A percentile compares a stretch with the other conserved stretches of the same genome.
Evolutionary conservation across 768 basidiomycete genomes (phyloP).

Genomic region (Kwoniella bestiolae): DNA sequence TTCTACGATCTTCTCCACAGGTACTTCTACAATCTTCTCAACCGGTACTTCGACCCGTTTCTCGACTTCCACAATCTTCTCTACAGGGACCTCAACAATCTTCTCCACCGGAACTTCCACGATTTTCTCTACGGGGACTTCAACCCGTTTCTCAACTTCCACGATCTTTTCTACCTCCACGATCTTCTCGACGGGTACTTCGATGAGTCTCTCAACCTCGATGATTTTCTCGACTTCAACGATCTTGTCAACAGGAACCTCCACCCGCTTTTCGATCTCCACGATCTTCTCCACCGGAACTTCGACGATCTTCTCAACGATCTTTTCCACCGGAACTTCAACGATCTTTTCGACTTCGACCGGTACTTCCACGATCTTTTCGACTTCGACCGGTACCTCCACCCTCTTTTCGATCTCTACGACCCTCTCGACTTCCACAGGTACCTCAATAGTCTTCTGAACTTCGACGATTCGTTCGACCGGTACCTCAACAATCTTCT

Average conservation of each 20-base stretch:
- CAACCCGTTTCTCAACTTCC: slow-evolving; percentile 43
- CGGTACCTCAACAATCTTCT: slow-evolving; percentile 52
- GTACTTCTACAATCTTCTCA: slow-evolving; percentile 52
- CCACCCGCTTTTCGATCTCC: slow-evolving; percentile 41
- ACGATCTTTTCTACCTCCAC: slow-evolving; percentile 41
- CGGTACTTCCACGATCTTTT: slow-evolving; percentile 36
- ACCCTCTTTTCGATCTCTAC: slow-evolving; percentile 48
- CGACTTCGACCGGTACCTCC: slow-evolving; percentile 34
- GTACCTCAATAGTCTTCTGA: slow-evolving; percentile 38
- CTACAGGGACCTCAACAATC: slow-evolving; percentile 43
- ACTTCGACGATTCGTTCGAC: slow-evolving; percentile 53
- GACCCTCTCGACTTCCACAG: slow-evolving; percentile 45
- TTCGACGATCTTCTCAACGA: slow-evolving; percentile 42
- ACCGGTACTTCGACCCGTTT: slow-evolving; percentile 49
- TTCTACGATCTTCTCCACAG: slow-evolving; percentile 40
- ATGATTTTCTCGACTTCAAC: slow-evolving; percentile 43
- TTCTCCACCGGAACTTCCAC: slow-evolving; percentile 50
- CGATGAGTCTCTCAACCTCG: slow-evolving; percentile 45
- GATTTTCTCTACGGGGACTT: slow-evolving; percentile 47
- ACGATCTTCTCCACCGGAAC: slow-evolving; percentile 45
- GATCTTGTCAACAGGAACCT: slow-evolving; percentile 42
- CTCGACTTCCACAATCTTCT: slow-evolving; percentile 49
- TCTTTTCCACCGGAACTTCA: slow-evolving; percentile 42
- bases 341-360: slow-evolving; percentile 49
- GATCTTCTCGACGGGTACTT: slow-evolving; percentile 24